These are phyloP conservation scores for Hypholoma sublateritium DNA, from an alignment of 768 basidiomycete species.

Conservation along the genomic window DNA sequence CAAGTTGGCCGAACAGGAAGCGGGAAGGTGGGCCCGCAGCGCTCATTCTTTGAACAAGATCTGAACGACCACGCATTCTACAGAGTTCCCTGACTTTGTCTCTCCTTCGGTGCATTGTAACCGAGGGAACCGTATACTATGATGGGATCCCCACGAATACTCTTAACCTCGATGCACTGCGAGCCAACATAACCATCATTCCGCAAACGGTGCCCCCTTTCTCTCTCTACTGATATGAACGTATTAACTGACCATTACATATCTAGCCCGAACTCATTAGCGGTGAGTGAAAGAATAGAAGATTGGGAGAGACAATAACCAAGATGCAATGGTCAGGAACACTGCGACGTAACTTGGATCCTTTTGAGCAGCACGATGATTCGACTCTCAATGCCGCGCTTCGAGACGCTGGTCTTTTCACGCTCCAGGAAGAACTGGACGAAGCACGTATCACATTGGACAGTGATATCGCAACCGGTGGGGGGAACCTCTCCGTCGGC, in stretches of 20 bases:
- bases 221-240: slow-evolving; percentile 23
- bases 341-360: slow-evolving; percentile 62
- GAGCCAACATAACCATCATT: slow-evolving; percentile 57
- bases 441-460: slow-evolving; percentile 48
- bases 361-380: slow-evolving; percentile 57
- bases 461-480: slow-evolving; percentile 46
- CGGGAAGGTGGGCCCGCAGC: slow-evolving; percentile 18
- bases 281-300: slow-evolving; percentile 16
- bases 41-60: background rate
- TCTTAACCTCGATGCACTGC: slow-evolving; percentile 52
- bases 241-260: background rate
- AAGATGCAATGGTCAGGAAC: slow-evolving; percentile 32
- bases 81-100: slow-evolving; percentile 29
- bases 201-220: slow-evolving; percentile 34
- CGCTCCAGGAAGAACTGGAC: slow-evolving; percentile 39
- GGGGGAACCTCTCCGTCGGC: slow-evolving; percentile 71
- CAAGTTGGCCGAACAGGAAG: slow-evolving; percentile 25
- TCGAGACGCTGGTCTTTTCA: slow-evolving; percentile 35
- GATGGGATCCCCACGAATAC: slow-evolving; percentile 46
- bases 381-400: slow-evolving; percentile 34
- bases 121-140: slow-evolving; percentile 48
- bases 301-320: background rate
- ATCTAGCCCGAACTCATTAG: slow-evolving; percentile 31
- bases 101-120: slow-evolving; percentile 52
- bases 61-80: background rate